Evolutionary conservation across 768 basidiomycete genomes (phyloP), one percentile per base, ranked within the genome.

Genomic region (Cyclocybe aegerita): DNA sequence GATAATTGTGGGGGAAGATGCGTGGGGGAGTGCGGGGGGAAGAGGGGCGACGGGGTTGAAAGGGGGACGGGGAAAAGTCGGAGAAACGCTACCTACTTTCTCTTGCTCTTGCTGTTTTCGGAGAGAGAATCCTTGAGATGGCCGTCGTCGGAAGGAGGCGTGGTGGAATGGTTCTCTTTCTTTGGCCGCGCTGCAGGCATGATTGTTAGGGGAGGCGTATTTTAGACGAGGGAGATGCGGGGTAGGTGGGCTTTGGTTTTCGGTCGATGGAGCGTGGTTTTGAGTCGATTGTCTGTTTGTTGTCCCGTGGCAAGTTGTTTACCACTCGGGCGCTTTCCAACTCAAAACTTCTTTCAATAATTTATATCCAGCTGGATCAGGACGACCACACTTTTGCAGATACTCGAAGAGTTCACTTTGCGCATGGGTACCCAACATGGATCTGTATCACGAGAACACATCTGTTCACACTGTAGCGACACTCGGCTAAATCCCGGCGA

Each of bases 61-160:
- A 65, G 65, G 67, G 63, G 59, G 36, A 62, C 80, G 83, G 82
- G 72, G 74, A 81, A 84, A 79, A 58, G 49, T 81, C 82, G 78
- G 76, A 63, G 68, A 75, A 73, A 65, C 61, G 52, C 49, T 52
- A 81, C 86, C 70, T 72, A 88, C 86, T 88, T 89, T 82, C 86
- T 79, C 76, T 88, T 88, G 72, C 76, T 78, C 74, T 83, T 87
- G 74, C 77, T 81, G 70, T 79, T 85, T 78, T 86, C 83, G 79
- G 81, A 65, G 66, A 69, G 62, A 58, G 71, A 65, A 67, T 81
- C 79, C 73, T 79, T 80, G 65, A 69, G 65, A 65, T 70, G 68
- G 59, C 72, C 70, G 66, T 83, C 84, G 76, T 85, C 84, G 60
- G 84, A 84, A 68, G 82, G 77, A 55, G 81, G 80, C 60, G 82